Percentiles rank a stretch among this genome's conserved stretches.
Evolutionary conservation across 169 alveolate species (phyloP).

Genomic region (Theileria equi): DNA sequence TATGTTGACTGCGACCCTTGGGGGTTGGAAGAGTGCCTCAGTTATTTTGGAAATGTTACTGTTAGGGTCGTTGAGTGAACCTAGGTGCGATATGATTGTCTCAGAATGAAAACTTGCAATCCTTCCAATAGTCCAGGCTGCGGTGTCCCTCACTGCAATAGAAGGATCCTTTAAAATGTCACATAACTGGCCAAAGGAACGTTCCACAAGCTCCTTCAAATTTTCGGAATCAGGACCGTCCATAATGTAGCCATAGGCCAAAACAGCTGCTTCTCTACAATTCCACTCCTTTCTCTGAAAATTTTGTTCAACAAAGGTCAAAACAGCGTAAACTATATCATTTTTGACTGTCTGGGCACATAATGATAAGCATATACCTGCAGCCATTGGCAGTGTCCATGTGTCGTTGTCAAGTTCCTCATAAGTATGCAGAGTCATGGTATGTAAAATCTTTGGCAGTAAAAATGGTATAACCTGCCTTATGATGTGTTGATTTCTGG

Average conservation of each 20-base stretch:
- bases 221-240: conserved; percentile 89
- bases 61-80: conserved; percentile 65
- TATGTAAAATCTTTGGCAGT: conserved; percentile 79
- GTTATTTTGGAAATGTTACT: conserved; percentile 67
- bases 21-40: conserved; percentile 69
- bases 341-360: conserved; percentile 87
- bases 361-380: conserved; percentile 86
- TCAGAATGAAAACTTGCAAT: conserved; percentile 85
- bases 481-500: conserved; percentile 69
- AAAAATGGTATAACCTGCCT: conserved; percentile 78
- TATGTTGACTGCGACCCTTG: conserved; percentile 77
- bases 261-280: conserved; percentile 89
- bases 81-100: conserved; percentile 77
- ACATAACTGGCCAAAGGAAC: conserved; percentile 80
- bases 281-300: conserved; percentile 85
- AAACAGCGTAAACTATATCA: conserved; percentile 84
- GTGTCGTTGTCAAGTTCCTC: conserved; percentile 84
- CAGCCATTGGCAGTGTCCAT: conserved; percentile 92
- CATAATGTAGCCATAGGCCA: conserved; percentile 88
- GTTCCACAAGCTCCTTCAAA: conserved; percentile 80
- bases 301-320: conserved; percentile 82
- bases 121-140: conserved; percentile 91
- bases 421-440: conserved; percentile 80
- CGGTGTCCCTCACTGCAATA: conserved; percentile 90
- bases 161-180: conserved; percentile 83